Evolutionary conservation across 2,329 filamentous ascomycete genomes (phyloP).

Genomic region (Phaeosphaeriaceae sp.): DNA sequence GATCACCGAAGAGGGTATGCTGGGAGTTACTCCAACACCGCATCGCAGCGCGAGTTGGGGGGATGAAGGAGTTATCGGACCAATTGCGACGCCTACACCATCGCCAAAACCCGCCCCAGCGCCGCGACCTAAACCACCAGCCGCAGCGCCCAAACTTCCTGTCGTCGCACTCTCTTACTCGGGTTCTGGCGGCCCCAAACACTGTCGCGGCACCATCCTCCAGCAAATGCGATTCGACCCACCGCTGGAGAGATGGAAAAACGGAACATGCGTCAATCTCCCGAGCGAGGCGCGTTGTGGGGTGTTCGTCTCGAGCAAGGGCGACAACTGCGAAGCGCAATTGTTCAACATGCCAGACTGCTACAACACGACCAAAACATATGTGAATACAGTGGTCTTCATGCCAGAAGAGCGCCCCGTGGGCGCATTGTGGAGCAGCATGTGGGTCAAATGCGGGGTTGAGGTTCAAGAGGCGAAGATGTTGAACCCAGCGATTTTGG

Average conservation of each 20-base stretch:
- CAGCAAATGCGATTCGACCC: constrained; percentile 34
- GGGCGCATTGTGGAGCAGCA: constrained; percentile 45
- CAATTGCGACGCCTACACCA: constrained; percentile 22
- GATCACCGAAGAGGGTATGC: constrained; percentile 32
- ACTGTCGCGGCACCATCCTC: constrained; percentile 42
- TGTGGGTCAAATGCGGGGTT: constrained; percentile 44
- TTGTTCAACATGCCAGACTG: constrained; percentile 41
- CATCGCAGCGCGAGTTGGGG: constrained; percentile 19
- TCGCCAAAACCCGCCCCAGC: constrained; percentile 10
- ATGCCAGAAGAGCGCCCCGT: constrained; percentile 45
- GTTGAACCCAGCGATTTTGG: constrained; percentile 38
- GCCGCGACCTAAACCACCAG: constrained; percentile 16
- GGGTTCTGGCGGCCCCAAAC: constrained; percentile 44
- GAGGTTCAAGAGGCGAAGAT: constrained; percentile 37
- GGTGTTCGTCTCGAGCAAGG: constrained; percentile 43
- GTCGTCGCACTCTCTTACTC: constrained; percentile 44
- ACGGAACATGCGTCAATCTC: constrained; percentile 43
- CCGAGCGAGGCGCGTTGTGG: constrained; percentile 43
- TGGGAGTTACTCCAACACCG: constrained; percentile 29
- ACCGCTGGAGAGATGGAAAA: constrained; percentile 34
- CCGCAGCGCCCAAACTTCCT: constrained; percentile 25
- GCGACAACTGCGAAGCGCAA: constrained; percentile 45
- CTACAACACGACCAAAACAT: constrained; percentile 35
- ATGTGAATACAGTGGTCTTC: constrained; percentile 45
- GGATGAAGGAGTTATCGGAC: constrained; percentile 36